Evolutionary conservation across 2,329 filamentous ascomycete genomes (phyloP), one percentile per base, ranked within the genome.

Genomic region (Colletotrichum sojae): DNA sequence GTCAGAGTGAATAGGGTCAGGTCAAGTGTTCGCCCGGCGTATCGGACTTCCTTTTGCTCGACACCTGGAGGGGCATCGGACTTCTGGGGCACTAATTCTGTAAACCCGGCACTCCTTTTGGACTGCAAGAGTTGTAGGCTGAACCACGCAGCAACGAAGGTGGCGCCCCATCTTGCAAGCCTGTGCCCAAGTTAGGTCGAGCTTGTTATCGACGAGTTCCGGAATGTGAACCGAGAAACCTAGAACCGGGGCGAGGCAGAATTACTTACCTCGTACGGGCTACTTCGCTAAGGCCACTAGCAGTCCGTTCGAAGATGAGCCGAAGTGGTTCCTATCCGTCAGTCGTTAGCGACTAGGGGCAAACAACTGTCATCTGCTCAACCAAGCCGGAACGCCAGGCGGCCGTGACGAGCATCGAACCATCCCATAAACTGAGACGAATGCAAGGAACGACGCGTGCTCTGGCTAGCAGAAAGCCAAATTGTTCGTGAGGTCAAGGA

Each of bases 1-100:
- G 89, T 90, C 53, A 88, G 83, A 12, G 92, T 89, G 76, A 96
- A 95, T n/a, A 97, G 83, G 0, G 93, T 95, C 39, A 97, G 84
- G 76, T 97, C 94, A 69, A 97, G 86, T 2, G 94, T 95, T 73
- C 91, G 89, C 52, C 94, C 94, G 12, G 91, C 92, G 70, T 80
- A 75, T 27, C 62, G 68, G 51, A 78, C 75, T 15, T 75, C 75
- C 51, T 73, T 73, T 63, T 75, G 73, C 67, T 76, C 70, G n/a
- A 70, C 71, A 43, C 70, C 72, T 13, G 76, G 71, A 18, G 76
- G 69, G 15, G 72, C 71, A 46, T 77, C 75, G 3, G 76, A 72
- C 70, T 78, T 76, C 54, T 73, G 71, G 27, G 78, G 72, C 3
- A 79, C 73, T 13, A 77, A 79, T 55, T 86, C 82, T 5, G 82